These are phyloP conservation scores for Digitaria exilis DNA, from an alignment of 202 grass and related monocot species.

Conservation along the genomic window DNA sequence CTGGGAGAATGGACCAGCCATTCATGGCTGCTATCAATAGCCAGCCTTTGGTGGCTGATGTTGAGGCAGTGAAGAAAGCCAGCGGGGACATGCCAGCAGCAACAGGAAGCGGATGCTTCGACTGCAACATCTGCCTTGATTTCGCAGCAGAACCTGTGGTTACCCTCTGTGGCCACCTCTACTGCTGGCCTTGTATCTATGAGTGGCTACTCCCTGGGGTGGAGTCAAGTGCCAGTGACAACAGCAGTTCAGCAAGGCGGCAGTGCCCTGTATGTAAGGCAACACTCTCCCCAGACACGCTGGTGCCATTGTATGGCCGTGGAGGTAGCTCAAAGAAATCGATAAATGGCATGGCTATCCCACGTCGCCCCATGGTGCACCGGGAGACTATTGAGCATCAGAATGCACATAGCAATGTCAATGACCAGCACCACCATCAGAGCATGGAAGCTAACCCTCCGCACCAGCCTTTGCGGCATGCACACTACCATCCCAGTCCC, in stretches of 20 bases:
- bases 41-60: constrained; percentile 33
- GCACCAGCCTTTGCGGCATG: constrained; percentile 31
- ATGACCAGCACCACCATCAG: constrained; percentile 1
- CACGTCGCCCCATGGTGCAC: constrained; percentile 55
- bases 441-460: constrained; percentile 32
- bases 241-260: constrained; percentile 42
- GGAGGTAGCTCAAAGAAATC: constrained; percentile 62
- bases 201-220: constrained; percentile 64
- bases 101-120: constrained; percentile 68
- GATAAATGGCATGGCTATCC: constrained; percentile 48
- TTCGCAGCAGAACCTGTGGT: constrained; percentile 82
- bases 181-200: constrained; percentile 97
- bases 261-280: constrained; percentile 89
- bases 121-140: constrained; percentile 93
- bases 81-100: constrained; percentile 39
- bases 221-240: constrained; percentile 36
- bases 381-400: constrained; percentile 51
- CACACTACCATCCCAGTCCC: constrained; percentile 30
- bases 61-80: constrained; percentile 46
- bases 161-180: constrained; percentile 88
- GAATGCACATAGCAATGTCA: not conserved
- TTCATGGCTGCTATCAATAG: constrained; percentile 40
- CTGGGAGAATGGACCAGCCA: constrained; percentile 41
- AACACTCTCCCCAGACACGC: constrained; percentile 49
- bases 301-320: constrained; percentile 83